phyloP scores from a whole-genome alignment of 805 yeast genomes.

The Yarrowia divulgata region DNA sequence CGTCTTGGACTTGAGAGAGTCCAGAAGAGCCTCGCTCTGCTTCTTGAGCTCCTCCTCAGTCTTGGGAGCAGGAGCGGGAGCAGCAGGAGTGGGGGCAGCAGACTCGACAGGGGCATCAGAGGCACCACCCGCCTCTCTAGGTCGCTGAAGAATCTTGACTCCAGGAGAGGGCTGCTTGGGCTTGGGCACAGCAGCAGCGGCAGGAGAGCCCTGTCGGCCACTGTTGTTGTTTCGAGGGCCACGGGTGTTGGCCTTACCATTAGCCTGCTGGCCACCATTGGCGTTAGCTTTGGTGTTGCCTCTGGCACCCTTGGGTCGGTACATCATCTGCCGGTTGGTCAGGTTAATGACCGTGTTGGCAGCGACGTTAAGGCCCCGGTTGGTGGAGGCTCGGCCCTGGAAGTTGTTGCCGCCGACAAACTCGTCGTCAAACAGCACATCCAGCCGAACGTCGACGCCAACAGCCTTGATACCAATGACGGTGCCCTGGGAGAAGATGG shows the following conservation, averaged over 20 bases:
- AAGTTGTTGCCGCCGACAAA: conserved; percentile 82
- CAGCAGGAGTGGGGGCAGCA: conserved; percentile 45
- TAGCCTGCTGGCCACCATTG: conserved; percentile 19
- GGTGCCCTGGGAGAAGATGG: conserved; percentile 86
- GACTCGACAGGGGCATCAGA: conserved; percentile 41
- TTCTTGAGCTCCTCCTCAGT: conserved; percentile 38
- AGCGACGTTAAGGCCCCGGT: conserved; percentile 85
- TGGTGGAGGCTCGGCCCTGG: conserved; percentile 76
- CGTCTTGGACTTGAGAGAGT: conserved; percentile 35
- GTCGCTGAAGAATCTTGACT: conserved; percentile 40
- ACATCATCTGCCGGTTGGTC: conserved; percentile 74
- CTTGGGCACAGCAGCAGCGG: conserved; percentile 27
- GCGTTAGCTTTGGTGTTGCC: background rate
- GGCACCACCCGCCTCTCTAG: conserved; percentile 34
- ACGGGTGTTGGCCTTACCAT: conserved; percentile 6
- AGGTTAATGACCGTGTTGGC: conserved; percentile 82
- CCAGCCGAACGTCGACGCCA: conserved; percentile 62
- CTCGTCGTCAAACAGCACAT: conserved; percentile 83
- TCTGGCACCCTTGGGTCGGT: conserved; percentile 62
- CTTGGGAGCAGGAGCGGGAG: conserved; percentile 35
- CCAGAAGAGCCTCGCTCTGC: conserved; percentile 33
- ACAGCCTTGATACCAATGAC: conserved; percentile 75
- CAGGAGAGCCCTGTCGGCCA: conserved; percentile 33
- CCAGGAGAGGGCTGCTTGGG: conserved; percentile 38
- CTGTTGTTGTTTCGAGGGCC: background rate